phyloP scores from a whole-genome alignment of 768 basidiomycete species.

The Russula brevipes region DNA sequence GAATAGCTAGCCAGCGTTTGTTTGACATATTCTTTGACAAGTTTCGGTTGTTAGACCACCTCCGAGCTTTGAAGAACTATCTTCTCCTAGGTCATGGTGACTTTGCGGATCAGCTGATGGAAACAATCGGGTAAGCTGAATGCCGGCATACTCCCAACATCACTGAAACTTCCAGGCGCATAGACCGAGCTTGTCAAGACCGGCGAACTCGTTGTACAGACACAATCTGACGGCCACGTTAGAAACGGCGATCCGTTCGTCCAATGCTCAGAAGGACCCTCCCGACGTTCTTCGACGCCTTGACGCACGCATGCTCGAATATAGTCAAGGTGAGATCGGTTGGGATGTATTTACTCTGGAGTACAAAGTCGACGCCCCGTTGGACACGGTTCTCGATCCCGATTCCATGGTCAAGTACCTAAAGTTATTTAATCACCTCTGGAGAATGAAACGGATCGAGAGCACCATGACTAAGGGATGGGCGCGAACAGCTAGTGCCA shows the following conservation, averaged over 20 bases:
- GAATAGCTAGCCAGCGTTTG: constrained; percentile 84
- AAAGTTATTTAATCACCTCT: constrained; percentile 88
- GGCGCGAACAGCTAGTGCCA: constrained; percentile 78
- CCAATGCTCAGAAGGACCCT: constrained; percentile 82
- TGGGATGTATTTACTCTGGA: constrained; percentile 99
- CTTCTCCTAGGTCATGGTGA: constrained; percentile 91
- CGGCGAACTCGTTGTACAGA: constrained; percentile 92
- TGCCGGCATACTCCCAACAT: constrained; percentile 17
- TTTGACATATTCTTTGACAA: constrained; percentile 98
- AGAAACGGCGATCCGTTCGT: constrained; percentile 89
- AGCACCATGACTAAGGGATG: constrained; percentile 71
- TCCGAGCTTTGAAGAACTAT: constrained; percentile 85
- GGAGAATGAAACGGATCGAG: constrained; percentile 93
- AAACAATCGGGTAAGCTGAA: constrained; percentile 64
- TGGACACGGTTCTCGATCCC: constrained; percentile 91
- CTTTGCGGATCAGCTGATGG: constrained; percentile 94
- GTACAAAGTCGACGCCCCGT: constrained; percentile 95
- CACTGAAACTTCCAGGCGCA: constrained; percentile 1
- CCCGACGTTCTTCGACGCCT: constrained; percentile 86
- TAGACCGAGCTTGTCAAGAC: constrained; percentile 78
- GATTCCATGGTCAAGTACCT: constrained; percentile 86
- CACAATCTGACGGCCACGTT: constrained; percentile 96
- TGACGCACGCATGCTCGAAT: constrained; percentile 95
- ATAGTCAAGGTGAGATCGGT: constrained; percentile 95
- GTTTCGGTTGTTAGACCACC: constrained; percentile 86